Base-by-base conservation (phyloP, 805 yeast species). In the Teunomyces cretensis region DNA sequence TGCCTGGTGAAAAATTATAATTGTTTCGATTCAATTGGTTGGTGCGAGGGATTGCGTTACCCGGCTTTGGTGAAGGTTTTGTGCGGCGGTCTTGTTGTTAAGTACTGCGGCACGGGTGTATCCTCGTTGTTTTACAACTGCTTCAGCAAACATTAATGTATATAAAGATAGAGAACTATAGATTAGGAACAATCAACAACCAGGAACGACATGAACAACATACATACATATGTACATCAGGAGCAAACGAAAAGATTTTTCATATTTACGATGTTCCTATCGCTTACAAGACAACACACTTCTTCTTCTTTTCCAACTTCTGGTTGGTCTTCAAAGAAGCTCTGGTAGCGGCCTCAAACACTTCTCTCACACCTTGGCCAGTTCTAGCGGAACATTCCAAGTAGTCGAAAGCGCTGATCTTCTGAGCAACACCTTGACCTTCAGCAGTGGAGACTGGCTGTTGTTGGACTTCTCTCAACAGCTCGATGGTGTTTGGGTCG, bases 331-430 rank as follows among this genome's bases (percentile, higher is more conserved):
- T 60, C 57, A 61, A 57, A 9, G 65, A 61, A 19, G 64, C 64
- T 49, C 62, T 56, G 41, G 65, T 61, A 35, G 64, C 65, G 30
- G 63, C 57, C 38, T 58, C 62, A 30, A 61, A 60, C 19, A 60
- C 65, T 44, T 60, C 64, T 51, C 61, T 57, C 46, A 60, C 65
- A 50, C 65, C 65, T 42, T 55, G 58, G 37, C 64, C 64, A 37
- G 65, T 60, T 58, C 65, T 60, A 41, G 65, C 65, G 13, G 68
- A 64, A 46, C 74, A 67, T 45, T 70, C 74, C 55, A 61, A 52
- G 53, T 60, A 60, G 54, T 67, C 67, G 32, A 52, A 54, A 31
- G 72, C 64, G 9, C 61, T 59, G 35, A 65, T 51, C 44, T 52
- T 52, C 35, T 53, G 61, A 11, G 72, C 62, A 19, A 64, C 57